phyloP scores from a whole-genome alignment of 495 filamentous ascomycete genomes.

The Cryomyces minteri region DNA sequence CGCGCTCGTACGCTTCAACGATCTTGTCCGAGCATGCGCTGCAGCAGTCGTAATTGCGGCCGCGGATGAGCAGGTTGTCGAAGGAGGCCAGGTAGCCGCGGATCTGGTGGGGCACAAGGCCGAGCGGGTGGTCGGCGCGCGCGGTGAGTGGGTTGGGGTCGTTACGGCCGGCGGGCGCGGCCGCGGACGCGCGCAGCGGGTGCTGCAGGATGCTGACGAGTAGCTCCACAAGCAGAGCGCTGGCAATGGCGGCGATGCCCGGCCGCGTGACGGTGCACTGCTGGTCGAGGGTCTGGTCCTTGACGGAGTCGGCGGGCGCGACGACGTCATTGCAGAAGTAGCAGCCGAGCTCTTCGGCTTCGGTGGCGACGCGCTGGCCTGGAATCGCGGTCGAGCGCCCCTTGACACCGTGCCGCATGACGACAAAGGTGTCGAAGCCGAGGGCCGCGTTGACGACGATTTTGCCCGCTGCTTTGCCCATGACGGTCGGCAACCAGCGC shows the following conservation, averaged over 20 bases:
- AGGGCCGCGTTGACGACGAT: conserved; percentile 93
- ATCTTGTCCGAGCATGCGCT: conserved; percentile 77
- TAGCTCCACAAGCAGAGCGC: conserved; percentile 79
- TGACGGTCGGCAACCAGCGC: conserved; percentile 91
- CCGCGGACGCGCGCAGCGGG: conserved; percentile 37
- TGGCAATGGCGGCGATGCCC: conserved; percentile 80
- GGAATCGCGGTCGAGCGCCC: not conserved
- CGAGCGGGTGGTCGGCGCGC: conserved; percentile 47
- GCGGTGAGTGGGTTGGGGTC: conserved; percentile 14
- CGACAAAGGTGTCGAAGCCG: conserved; percentile 90
- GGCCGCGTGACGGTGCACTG: conserved; percentile 96
- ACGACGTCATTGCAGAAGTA: conserved; percentile 99
- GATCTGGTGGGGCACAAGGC: conserved; percentile 80
- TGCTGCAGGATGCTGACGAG: conserved; percentile 81
- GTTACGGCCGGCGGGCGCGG: conserved; percentile 25
- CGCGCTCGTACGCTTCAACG: conserved; percentile 45
- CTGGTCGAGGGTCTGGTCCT: conserved; percentile 87
- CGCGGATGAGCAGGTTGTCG: conserved; percentile 64
- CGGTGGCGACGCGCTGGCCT: not conserved
- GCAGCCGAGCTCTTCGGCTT: conserved; percentile 55
- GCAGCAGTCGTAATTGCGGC: conserved; percentile 73
- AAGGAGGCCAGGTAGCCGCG: conserved; percentile 80
- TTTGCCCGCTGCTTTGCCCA: conserved; percentile 84
- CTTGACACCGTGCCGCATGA: conserved; percentile 77
- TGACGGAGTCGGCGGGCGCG: conserved; percentile 82